Conservation (phyloP, 2,329 filamentous ascomycete genomes). For the Achaetomium macrosporum region DNA sequence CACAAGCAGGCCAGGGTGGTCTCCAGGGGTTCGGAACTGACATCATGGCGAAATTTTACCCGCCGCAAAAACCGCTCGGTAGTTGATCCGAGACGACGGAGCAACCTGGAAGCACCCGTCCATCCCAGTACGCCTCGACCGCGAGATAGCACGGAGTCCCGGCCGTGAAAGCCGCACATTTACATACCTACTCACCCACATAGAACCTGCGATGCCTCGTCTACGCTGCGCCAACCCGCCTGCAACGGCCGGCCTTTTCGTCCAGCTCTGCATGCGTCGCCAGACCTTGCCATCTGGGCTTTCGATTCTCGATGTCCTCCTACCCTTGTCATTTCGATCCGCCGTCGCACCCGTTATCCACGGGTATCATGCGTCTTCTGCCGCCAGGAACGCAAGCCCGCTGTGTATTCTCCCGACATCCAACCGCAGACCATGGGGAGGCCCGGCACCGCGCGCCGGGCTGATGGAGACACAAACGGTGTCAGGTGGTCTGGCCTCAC, state of each 20-base stretch:
- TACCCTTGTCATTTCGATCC: slow-evolving; percentile 27
- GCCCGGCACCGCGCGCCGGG: slow-evolving; percentile 8
- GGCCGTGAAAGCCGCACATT: too few relatives aligned
- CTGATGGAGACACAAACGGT: not conserved
- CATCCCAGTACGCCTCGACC: not conserved
- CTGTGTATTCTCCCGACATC: not conserved
- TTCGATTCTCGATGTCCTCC: slow-evolving; percentile 38
- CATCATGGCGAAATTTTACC: slow-evolving; percentile 25
- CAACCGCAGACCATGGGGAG: not conserved
- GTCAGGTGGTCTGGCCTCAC: not conserved
- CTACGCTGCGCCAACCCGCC: slow-evolving; percentile 35
- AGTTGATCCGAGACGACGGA: slow-evolving; percentile 3
- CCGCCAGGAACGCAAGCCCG: not conserved
- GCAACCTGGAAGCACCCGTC: not conserved
- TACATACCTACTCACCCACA: too few relatives aligned
- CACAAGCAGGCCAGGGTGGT: not conserved
- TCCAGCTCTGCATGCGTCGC: slow-evolving; percentile 33
- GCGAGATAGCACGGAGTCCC: too few relatives aligned
- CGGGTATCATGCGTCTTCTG: slow-evolving; percentile 13
- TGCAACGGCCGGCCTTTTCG: slow-evolving; percentile 36
- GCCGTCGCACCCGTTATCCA: slow-evolving; percentile 7
- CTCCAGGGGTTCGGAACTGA: slow-evolving; percentile 14
- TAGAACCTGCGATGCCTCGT: slow-evolving; percentile 16
- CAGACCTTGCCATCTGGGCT: slow-evolving; percentile 1
- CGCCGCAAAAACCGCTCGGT: slow-evolving; percentile 12